Base-by-base conservation (phyloP, 495 filamentous ascomycete species). In the Trichoderma reesei region DNA sequence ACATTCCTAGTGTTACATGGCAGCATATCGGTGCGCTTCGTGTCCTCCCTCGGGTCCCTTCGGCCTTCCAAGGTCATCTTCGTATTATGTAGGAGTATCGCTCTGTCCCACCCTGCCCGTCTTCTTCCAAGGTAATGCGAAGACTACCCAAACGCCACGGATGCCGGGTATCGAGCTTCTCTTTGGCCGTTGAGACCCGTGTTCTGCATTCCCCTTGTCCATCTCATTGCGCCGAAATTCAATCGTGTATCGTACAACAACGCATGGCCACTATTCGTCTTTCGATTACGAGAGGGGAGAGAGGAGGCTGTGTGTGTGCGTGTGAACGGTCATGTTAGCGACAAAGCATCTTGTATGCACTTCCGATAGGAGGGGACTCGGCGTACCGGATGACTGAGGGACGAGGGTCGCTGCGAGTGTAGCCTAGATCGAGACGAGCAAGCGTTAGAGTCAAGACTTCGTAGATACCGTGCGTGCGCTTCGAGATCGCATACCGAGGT, bases 311-410 rank as follows among this genome's bases (percentile, higher is more conserved):
- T 42, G 39, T 61, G 3, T 26, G 26, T 26, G n/a, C n/a, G 26
- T 26, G 26, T 26, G 26, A n/a, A 20, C 10, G 11, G 7, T 36
- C 33, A 20, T 42, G 60, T 61, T 61, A 42, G 60, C 60, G 39
- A 11, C 36, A 18, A 26, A 3, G 36, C 36, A 41, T 11, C 1
- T 42, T 18, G 5, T 0, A 26, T 48, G 18, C 3, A 18, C 10
- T 6, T 61, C 41, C 10, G n/a, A 18, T 10, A 20, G 11, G 4
- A 20, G 8, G 13, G 5, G 13, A 16, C 9, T 26, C 26, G 60
- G 69, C 72, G 63, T 83, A 97, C 93, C 91, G 87, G 79, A 98
- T 95, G 70, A 98, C 74, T n/a, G 90, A 87, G 18, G 94, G 94
- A 72, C 88, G 85, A 26, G 94, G 94, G 70, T 91, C 87, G 80